phyloP scores from a whole-genome alignment of 1,284 basidiomycete species.

The Blastosporella zonata region DNA sequence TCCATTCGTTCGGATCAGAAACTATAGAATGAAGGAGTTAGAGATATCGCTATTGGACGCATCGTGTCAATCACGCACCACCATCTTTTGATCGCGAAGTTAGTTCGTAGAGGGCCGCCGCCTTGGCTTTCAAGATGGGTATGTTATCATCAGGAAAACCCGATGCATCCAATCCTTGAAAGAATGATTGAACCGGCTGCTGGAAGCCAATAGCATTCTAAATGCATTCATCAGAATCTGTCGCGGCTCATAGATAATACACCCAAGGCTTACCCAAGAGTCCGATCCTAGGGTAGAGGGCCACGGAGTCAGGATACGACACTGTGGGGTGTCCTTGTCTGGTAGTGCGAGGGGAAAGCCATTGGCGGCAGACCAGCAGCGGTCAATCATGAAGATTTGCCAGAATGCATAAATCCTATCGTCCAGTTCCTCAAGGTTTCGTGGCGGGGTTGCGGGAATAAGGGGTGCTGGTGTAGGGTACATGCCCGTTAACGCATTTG shows the following conservation, averaged over 20 bases:
- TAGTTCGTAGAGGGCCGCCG: constrained; percentile 48
- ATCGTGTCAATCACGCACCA: constrained; percentile 25
- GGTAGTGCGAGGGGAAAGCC: constrained; percentile 52
- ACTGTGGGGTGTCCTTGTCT: constrained; percentile 46
- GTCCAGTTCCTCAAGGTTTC: constrained; percentile 38
- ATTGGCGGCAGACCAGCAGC: constrained; percentile 54
- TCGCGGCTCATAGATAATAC: background rate
- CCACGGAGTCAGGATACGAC: constrained; percentile 52
- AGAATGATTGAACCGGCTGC: constrained; percentile 16
- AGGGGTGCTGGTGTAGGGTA: constrained; percentile 18
- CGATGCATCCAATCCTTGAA: constrained; percentile 21
- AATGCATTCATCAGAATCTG: background rate
- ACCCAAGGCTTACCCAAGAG: constrained; percentile 13
- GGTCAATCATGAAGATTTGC: constrained; percentile 59
- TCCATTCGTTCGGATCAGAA: constrained; percentile 22
- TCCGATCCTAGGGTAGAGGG: constrained; percentile 26
- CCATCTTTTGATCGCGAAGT: constrained; percentile 44
- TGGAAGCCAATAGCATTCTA: constrained; percentile 11
- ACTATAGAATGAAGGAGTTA: constrained; percentile 27
- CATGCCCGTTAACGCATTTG: constrained; percentile 24
- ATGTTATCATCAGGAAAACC: constrained; percentile 23
- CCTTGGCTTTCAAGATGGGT: constrained; percentile 43
- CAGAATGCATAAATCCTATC: constrained; percentile 56
- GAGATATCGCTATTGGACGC: constrained; percentile 15
- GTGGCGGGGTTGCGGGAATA: constrained; percentile 37